These are phyloP conservation scores for Ceratocystis destructans DNA, from an alignment of 2,329 filamentous ascomycete genomes.

Conservation along the genomic window DNA sequence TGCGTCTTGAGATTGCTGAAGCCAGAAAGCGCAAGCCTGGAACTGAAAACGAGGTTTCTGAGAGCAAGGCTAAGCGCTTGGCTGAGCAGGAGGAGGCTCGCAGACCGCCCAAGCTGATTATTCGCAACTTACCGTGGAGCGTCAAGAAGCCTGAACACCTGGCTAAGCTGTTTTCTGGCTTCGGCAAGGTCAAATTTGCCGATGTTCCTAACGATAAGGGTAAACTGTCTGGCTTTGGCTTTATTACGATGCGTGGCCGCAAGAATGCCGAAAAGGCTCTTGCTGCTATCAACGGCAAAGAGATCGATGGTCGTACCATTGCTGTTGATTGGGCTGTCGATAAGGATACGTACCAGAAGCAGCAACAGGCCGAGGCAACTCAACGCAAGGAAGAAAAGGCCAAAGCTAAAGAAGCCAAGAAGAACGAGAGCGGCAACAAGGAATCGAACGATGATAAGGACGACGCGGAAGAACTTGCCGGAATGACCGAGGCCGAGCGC, in stretches of 20 bases:
- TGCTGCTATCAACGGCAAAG: constrained; percentile 72
- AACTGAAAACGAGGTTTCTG: constrained; percentile 28
- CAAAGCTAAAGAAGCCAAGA: constrained; percentile 22
- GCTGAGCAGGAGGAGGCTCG: constrained; percentile 43
- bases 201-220: constrained; percentile 68
- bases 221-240: constrained; percentile 77
- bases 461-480: constrained; percentile 21
- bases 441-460: constrained; percentile 28
- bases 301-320: constrained; percentile 72
- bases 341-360: constrained; percentile 68
- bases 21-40: constrained; percentile 53
- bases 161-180: constrained; percentile 64
- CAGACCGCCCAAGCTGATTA: constrained; percentile 62
- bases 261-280: constrained; percentile 89
- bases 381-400: constrained; percentile 28
- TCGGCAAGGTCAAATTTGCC: constrained; percentile 79
- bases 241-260: constrained; percentile 72
- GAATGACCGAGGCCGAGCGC: constrained; percentile 29
- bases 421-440: constrained; percentile 28
- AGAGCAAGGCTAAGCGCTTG: constrained; percentile 39
- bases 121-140: constrained; percentile 92
- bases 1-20: constrained; percentile 79
- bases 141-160: constrained; percentile 79
- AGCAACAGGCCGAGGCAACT: constrained; percentile 30
- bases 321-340: constrained; percentile 97